Base-by-base conservation (phyloP, 768 basidiomycete species). In the Mycena olivaceomarginata region DNA sequence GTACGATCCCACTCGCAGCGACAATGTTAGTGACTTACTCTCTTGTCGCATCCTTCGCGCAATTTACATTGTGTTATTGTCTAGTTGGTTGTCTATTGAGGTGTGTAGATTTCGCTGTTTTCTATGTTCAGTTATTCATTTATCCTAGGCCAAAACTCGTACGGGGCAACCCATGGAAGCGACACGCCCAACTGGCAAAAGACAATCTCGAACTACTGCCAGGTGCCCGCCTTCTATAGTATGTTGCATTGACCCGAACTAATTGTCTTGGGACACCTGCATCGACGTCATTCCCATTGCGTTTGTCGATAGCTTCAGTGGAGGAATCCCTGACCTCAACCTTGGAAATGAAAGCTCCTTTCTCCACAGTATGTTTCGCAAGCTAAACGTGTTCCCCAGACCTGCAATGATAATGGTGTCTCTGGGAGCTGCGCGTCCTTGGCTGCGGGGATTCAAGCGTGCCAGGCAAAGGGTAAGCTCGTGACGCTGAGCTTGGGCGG, bases 41-140 rank as follows among this genome's bases (percentile, higher is more conserved):
- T 59, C n/a, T 59, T 25, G 57, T 59, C 57, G 57, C 57, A 59
- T 59, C 57, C 25, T 59, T 59, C 57, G 57, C 12, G 12, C 25
- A 59, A 59, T 59, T 59, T 31, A 59, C 57, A 13, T 59, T 10
- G 25, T 11, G 13, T 59, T 25, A 59, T 25, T 59, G 57, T 59
- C 57, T 59, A 59, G 57, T 25, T 59, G 57, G 57, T 59, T 59
- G 57, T 59, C 25, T 59, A 59, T 31, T 56, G 53, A n/a, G 53
- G 53, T 56, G 8, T 56, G 53, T 22, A 22, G n/a, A 56, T 22
- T 56, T 56, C 12, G 53, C 22, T 56, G 7, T n/a, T 56, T 56
- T 56, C 53, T 22, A 56, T 1, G n/a, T 56, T 56, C 53, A n/a
- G n/a, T 56, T 22, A 22, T 56, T 56, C 4, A 56, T 56, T 56